A percentile compares a stretch with the other conserved stretches of the same genome.
These are phyloP conservation scores for Mycena sp. DNA, from an alignment of 1,284 basidiomycete genomes.

Conservation along the genomic window DNA sequence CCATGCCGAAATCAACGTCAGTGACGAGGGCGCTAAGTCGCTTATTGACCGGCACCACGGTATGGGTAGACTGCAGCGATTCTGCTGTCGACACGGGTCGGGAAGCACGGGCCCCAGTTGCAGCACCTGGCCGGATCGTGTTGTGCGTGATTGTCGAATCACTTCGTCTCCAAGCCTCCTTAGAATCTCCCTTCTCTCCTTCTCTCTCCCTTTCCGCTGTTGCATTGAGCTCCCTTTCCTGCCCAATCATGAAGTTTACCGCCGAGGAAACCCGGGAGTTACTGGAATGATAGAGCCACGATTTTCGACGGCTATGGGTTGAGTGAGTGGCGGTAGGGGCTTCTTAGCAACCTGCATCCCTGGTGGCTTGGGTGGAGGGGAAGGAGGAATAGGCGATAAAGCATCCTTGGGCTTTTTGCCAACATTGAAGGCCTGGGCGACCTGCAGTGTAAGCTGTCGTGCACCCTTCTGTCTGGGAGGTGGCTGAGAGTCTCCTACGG, in stretches of 20 bases:
- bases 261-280: constrained; percentile 59
- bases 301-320: constrained; percentile 5
- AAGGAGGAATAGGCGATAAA: constrained; percentile 36
- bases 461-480: constrained; percentile 15
- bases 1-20: constrained; percentile 67
- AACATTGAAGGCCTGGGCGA: constrained; percentile 49
- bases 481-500: constrained; percentile 6
- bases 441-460: constrained; percentile 26
- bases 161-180: constrained; percentile 76
- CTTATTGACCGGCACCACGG: constrained; percentile 68
- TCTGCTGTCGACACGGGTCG: constrained; percentile 80
- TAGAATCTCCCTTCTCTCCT: constrained; percentile 45
- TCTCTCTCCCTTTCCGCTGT: constrained; percentile 28
- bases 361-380: constrained; percentile 38
- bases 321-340: constrained; percentile 33
- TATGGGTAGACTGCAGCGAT: constrained; percentile 75
- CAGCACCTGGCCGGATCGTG: constrained; percentile 62
- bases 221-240: constrained; percentile 35
- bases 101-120: constrained; percentile 59
- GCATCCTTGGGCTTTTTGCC: constrained; percentile 38
- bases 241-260: constrained; percentile 52
- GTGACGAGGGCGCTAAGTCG: constrained; percentile 73
- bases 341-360: constrained; percentile 28
- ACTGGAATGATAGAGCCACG: constrained; percentile 56
- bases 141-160: constrained; percentile 79